Percentiles rank a stretch among this genome's conserved stretches.
phyloP scores from a whole-genome alignment of 768 basidiomycete genomes.

The Kondoa malvinella region DNA sequence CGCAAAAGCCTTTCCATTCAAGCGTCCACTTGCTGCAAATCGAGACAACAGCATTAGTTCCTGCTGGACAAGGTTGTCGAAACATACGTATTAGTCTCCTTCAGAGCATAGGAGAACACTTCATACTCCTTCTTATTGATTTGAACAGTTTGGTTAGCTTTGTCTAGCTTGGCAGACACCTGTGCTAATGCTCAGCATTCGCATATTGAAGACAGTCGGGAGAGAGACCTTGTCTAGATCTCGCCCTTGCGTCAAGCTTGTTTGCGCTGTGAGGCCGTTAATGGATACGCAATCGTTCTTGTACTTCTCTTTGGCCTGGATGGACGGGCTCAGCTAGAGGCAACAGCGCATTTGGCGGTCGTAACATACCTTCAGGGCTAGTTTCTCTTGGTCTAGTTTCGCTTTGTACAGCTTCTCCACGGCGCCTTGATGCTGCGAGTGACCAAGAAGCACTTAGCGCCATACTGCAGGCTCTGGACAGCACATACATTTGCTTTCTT shows the following conservation, averaged over 20 bases:
- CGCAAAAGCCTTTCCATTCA: constrained; percentile 88
- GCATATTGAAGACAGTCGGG: too few species aligned
- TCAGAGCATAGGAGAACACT: constrained; percentile 63
- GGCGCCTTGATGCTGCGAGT: background rate
- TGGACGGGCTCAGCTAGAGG: background rate
- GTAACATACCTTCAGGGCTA: constrained; percentile 49
- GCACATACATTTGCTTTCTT: constrained; percentile 47
- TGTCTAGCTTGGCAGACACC: constrained; percentile 56
- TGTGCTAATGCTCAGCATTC: too few species aligned
- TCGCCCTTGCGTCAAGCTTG: constrained; percentile 74
- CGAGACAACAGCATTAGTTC: background rate
- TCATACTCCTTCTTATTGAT: constrained; percentile 80
- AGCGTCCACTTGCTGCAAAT: constrained; percentile 57
- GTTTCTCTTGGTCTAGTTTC: constrained; percentile 68
- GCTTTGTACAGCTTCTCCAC: constrained; percentile 84
- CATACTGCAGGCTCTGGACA: constrained; percentile 1
- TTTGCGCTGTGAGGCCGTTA: constrained; percentile 83
- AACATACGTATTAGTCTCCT: constrained; percentile 43
- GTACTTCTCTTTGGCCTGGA: constrained; percentile 69
- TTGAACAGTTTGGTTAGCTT: constrained; percentile 72
- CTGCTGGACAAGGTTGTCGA: background rate
- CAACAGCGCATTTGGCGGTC: background rate
- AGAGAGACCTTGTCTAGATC: constrained; percentile 91
- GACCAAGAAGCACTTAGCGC: background rate
- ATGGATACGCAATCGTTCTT: constrained; percentile 80